phyloP scores from a whole-genome alignment of 2,329 filamentous ascomycete species.

The Helotiales sp. region DNA sequence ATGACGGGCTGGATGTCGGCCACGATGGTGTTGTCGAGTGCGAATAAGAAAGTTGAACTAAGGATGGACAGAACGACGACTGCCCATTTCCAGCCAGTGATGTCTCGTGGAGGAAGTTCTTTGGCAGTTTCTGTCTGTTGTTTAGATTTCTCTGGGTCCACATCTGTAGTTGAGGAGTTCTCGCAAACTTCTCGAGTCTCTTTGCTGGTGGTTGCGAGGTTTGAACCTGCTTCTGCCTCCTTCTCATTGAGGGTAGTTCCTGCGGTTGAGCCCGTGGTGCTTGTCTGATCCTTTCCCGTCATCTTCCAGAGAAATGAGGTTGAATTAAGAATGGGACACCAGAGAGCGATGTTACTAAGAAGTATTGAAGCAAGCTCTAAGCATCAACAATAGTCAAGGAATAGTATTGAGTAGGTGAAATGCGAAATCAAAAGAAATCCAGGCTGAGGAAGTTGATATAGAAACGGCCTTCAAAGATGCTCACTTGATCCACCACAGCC shows the following conservation, averaged over 20 bases:
- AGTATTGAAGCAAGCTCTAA: neutral
- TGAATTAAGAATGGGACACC: neutral
- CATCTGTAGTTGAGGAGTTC: no score
- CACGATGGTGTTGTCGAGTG: no score
- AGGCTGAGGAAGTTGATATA: neutral
- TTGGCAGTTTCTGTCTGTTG: no score
- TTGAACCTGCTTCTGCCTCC: neutral
- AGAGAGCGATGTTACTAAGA: neutral
- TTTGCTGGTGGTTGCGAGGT: neutral
- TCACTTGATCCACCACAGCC: neutral
- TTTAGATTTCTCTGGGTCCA: no score
- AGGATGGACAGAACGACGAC: no score
- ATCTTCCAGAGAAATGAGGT: neutral
- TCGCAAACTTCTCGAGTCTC: no score
- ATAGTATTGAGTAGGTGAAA: neutral
- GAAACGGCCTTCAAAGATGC: neutral
- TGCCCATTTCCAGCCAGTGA: no score
- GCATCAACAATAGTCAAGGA: neutral
- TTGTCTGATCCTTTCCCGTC: neutral
- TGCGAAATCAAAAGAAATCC: neutral
- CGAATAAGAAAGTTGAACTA: no score
- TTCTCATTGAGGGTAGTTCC: neutral
- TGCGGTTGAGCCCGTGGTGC: neutral
- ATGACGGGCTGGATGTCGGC: no score
- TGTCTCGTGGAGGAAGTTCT: no score